Evolutionary conservation across 208 protist species (phyloP).

Genomic region (Leishmania tropica): DNA sequence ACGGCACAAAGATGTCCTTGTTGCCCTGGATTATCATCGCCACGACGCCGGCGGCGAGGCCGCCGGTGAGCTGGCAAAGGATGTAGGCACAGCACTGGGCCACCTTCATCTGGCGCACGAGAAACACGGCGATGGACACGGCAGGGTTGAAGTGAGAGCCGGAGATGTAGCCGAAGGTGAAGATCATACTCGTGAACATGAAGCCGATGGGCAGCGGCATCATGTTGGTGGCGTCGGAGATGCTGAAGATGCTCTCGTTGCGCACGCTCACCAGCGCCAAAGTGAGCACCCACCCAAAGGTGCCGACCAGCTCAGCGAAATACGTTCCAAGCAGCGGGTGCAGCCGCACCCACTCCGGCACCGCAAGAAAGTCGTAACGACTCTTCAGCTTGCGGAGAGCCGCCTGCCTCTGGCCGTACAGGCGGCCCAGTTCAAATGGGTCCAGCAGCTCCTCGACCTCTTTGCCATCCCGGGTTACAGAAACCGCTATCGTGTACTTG

Average conservation of each 20-base stretch:
- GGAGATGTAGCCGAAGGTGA: slow-evolving; percentile 84
- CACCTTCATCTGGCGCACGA: slow-evolving; percentile 61
- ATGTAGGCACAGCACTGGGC: slow-evolving; percentile 61
- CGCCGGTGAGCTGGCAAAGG: slow-evolving; percentile 65
- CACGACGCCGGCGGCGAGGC: slow-evolving; percentile 65
- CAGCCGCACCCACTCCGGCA: slow-evolving; percentile 84
- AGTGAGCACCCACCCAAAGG: slow-evolving; percentile 79
- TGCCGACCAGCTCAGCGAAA: slow-evolving; percentile 78
- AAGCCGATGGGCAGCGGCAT: slow-evolving; percentile 79
- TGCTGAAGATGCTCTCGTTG: slow-evolving; percentile 65
- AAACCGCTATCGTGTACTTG: slow-evolving; percentile 38
- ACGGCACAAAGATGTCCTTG: slow-evolving; percentile 73
- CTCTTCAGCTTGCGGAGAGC: slow-evolving; percentile 58
- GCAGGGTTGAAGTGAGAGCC: slow-evolving; percentile 87
- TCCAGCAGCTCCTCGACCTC: slow-evolving; percentile 59
- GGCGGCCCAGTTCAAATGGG: slow-evolving; percentile 54
- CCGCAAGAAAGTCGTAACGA: slow-evolving; percentile 68
- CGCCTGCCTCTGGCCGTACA: slow-evolving; percentile 74
- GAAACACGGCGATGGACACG: slow-evolving; percentile 75
- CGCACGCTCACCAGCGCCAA: slow-evolving; percentile 73
- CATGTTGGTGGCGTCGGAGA: slow-evolving; percentile 68
- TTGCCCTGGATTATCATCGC: slow-evolving; percentile 80
- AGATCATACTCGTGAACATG: slow-evolving; percentile 85
- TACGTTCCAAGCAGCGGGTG: slow-evolving; percentile 85
- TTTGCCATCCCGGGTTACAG: slow-evolving; percentile 51